Base-by-base conservation (phyloP, 768 basidiomycete species). In the Crassisporium funariophilum region DNA sequence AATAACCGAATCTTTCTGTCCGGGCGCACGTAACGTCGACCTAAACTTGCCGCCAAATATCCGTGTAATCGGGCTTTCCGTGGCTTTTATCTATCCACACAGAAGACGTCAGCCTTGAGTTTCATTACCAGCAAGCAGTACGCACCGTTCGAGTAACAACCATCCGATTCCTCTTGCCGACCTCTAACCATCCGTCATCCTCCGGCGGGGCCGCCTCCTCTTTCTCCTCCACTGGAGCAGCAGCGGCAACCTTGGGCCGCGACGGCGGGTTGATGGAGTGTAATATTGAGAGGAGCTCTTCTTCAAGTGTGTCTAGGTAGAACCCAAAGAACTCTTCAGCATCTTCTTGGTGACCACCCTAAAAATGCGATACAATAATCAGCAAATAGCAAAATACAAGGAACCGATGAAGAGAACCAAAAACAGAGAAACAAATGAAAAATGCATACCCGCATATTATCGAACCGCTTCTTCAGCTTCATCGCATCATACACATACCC, bases 271-370 rank as follows among this genome's bases (percentile, higher is more conserved):
- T 64, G 12, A 84, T 58, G 0, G 82, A 74, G 5, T 81, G 72
- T 5, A 82, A 66, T n/a, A 95, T 68, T 3, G 76, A 74, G 3
- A 91, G 68, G 9, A 98, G 63, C 69, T 98, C 95, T 63, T 99
- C 95, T 64, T 95, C 92, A 4, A 99, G 72, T 0, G 93, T 90
- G 57, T 98, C 93, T 19, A 98, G 75, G 69, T 91, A 95, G 70
- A 97, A 98, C 3, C 95, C 95, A n/a, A 98, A 74, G 66, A 97
- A 98, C 67, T 99, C 95, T 66, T 99, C 95, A 8, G 95, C 95
- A 48, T 99, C 95, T 64, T 99, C 95, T 69, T 99, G 95, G 48
- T 93, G 90, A 0, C 94, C 94, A 27, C 90, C 83, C 81, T 92
- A 54, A 10, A 42, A 2, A 17, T 35, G 37, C 4, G 23, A 52